Evolutionary conservation across 495 filamentous ascomycete genomes (phyloP), one percentile per base, ranked within the genome.

Genomic region (Diplogelasinospora grovesii): DNA sequence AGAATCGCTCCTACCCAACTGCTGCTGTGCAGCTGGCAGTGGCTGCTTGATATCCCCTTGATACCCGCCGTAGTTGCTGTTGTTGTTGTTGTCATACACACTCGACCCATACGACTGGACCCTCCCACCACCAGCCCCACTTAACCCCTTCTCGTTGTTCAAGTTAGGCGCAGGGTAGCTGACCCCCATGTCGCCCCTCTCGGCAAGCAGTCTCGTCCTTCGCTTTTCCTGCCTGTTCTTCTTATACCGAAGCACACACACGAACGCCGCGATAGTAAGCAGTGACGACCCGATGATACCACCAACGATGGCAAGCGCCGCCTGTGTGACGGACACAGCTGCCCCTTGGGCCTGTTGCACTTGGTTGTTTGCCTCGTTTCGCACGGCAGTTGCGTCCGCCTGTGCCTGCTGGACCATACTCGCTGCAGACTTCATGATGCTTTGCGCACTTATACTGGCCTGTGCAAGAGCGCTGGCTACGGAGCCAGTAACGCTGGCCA

Each of bases 221-320:
- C 21, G 24, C 13, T 22, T 32, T 18, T 34, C 25, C 18, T 28
- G 44, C 50, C 52, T 60, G 37, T 51, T 52, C 19, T 54, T 49
- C 20, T 54, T 33, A 28, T 54, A 59, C 28, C 61, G 52, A n/a
- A 68, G 31, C 26, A 61, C 43, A 22, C 65, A 45, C 24, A 46
- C 56, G 22, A 64, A 56, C 9, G 44, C 55, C 4, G 53, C 30
- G 16, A 56, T 45, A 5, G 59, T 65, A 18, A 70, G 39, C 26
- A 70, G 48, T 7, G 63, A 57, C 4, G 60, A 64, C n/a, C 58
- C 66, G 34, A 68, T 29, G 23, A 70, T 56, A 28, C 55, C 62
- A 11, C 64, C 66, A 2, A 68, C 49, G 7, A 70, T 54, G 6
- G 64, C 54, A 14, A 57, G 52, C n/a, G 66, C 66, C 10, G 63